Base-by-base conservation (phyloP, 768 basidiomycete genomes). In the Jaapia argillacea region DNA sequence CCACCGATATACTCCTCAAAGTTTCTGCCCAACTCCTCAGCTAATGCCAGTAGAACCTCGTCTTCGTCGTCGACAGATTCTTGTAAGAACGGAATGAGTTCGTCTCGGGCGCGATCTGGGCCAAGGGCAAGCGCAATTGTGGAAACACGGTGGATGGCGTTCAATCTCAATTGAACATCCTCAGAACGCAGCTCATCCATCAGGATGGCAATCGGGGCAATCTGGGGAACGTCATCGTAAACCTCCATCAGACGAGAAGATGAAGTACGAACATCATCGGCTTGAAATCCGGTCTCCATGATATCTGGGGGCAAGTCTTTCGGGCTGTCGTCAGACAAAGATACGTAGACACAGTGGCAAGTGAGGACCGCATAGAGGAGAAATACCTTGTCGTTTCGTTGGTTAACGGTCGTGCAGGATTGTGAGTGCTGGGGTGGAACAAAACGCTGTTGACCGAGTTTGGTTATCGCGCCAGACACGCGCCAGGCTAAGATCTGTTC, bases 51-150 rank as follows among this genome's bases (percentile, higher is more conserved):
- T 33, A 99, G 70, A 24, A 99, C 93, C 57, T 99, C 96, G 62
- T 99, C 96, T 65, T 99, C 96, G 57, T 99, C 96, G 62, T 99
- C 96, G 51, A 99, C 81, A n/a, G 91, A 93, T 57, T 99, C 94
- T 67, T 92, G 90, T 43, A 99, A 77, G 70, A 99, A 99, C 1
- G 92, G 89, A 49, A 99, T 77, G 53, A 99, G 77, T 60, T 99
- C 96, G 44, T 91, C 86, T 49, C 94, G 79, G 21, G 93, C 88
- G 53, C 96, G 87, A 70, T 93, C 86, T 35, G 91, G 81, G 4
- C 96, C 94, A 41, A 99, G 74, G 14, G 96, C 96, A 49, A 99
- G 77, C 4, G 94, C 94, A 65, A 99, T 99, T 39, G 96, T 99
- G 41, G 92, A 91, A 57, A 99, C 78, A 64, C 93, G 88, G 64